phyloP scores from a whole-genome alignment of 305 asterid genomes.

The Ilex paraguariensis region DNA sequence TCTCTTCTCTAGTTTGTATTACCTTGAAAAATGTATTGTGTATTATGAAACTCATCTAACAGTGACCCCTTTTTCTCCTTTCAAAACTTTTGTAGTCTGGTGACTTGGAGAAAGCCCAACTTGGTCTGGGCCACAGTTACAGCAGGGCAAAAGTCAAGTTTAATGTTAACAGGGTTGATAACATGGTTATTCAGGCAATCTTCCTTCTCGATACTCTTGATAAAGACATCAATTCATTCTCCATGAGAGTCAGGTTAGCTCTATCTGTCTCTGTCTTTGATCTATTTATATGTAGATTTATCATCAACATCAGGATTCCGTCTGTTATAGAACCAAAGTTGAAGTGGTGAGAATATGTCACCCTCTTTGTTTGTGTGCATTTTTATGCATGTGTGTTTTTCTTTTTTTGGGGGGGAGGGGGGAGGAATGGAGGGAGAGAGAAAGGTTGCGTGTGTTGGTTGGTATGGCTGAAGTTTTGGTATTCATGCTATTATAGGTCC shows the following conservation, averaged over 20 bases:
- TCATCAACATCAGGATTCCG: no score
- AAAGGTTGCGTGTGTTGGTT: no score
- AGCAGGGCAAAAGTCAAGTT: slow-evolving; percentile 95
- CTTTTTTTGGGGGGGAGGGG: no score
- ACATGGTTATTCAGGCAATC: slow-evolving; percentile 95
- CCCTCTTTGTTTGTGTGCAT: no score
- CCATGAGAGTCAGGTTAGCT: slow-evolving; percentile 88
- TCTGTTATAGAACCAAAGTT: no score
- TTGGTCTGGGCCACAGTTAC: slow-evolving; percentile 87
- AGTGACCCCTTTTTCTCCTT: background rate
- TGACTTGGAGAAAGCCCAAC: slow-evolving; percentile 91
- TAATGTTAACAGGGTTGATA: slow-evolving; percentile 91
- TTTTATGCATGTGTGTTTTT: no score
- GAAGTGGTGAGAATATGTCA: no score
- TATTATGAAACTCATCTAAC: background rate
- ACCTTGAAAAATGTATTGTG: background rate
- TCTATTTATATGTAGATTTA: no score
- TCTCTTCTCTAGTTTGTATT: background rate
- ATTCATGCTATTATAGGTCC: no score
- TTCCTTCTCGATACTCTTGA: slow-evolving; percentile 94
- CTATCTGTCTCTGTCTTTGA: background rate
- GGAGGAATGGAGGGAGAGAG: no score
- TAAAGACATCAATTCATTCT: slow-evolving; percentile 83
- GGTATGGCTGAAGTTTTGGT: no score
- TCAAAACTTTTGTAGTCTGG: slow-evolving; percentile 47